phyloP scores from a whole-genome alignment of 73 alveolate genomes.

The Paramecium caudatum region DNA sequence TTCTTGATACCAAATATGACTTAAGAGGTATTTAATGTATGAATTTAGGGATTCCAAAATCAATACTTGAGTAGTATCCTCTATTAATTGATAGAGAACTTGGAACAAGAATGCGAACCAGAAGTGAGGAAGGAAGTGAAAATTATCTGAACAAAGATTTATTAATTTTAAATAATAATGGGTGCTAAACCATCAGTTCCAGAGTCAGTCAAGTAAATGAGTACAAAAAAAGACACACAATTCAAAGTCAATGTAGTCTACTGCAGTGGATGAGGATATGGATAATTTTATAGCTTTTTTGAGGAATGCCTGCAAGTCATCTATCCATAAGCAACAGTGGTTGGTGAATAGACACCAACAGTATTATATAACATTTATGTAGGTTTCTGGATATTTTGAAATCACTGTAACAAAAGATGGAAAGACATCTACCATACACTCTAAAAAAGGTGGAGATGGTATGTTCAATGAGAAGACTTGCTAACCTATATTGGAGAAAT shows the following conservation, averaged over 20 bases:
- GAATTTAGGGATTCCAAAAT: constrained; percentile 34
- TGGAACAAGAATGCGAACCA: constrained; percentile 31
- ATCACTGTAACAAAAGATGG: neutral
- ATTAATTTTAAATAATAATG: constrained; percentile 35
- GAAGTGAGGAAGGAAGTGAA: constrained; percentile 41
- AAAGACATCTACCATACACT: neutral
- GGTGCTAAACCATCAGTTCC: constrained; percentile 48
- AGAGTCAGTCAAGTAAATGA: constrained; percentile 28
- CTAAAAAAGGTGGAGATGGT: neutral
- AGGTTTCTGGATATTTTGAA: constrained; percentile 25
- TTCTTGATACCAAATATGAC: constrained; percentile 21
- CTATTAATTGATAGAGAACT: neutral
- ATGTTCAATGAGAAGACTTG: constrained; percentile 4
- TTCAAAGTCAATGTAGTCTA: constrained; percentile 1
- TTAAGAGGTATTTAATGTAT: neutral
- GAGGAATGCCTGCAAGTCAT: neutral
- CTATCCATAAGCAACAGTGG: neutral
- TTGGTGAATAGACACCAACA: neutral
- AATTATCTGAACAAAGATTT: constrained; percentile 45
- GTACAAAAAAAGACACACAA: constrained; percentile 7
- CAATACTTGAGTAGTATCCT: neutral
- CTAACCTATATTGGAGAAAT: neutral
- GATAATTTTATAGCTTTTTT: neutral
- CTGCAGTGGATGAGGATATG: constrained; percentile 53
- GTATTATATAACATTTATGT: neutral